Evolutionary conservation across 2,329 filamentous ascomycete genomes (phyloP).

Genomic region (Triangularia setosa): DNA sequence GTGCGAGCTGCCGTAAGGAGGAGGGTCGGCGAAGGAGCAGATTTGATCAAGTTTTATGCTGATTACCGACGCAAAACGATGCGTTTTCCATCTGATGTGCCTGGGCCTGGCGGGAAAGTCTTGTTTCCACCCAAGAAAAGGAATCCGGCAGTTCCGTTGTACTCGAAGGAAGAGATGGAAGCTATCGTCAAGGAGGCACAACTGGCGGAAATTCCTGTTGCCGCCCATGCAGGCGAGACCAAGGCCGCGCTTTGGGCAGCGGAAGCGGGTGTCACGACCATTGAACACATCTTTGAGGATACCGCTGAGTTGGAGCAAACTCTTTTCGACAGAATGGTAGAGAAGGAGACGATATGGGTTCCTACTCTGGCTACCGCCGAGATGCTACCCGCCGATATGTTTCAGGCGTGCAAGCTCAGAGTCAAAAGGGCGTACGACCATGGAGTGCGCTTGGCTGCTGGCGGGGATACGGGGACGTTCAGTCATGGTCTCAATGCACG

Average conservation of each 20-base stretch:
- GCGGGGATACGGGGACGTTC: slow-evolving; percentile 52
- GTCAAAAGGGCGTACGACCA: slow-evolving; percentile 42
- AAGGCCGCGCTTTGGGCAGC: slow-evolving; percentile 44
- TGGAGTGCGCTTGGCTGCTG: slow-evolving; percentile 48
- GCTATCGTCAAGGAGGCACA: slow-evolving; percentile 46
- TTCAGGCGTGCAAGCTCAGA: slow-evolving; percentile 34
- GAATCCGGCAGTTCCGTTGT: slow-evolving; percentile 43
- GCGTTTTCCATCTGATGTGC: slow-evolving; percentile 37
- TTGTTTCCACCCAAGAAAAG: slow-evolving; percentile 35
- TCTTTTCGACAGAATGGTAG: slow-evolving; percentile 41
- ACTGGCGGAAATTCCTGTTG: slow-evolving; percentile 39
- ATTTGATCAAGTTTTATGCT: slow-evolving; percentile 50
- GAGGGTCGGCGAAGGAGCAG: slow-evolving; percentile 45
- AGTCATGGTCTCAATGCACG: slow-evolving; percentile 49
- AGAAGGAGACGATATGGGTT: slow-evolving; percentile 46
- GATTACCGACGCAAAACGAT: slow-evolving; percentile 45
- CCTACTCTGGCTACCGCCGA: slow-evolving; percentile 49
- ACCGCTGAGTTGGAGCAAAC: slow-evolving; percentile 35
- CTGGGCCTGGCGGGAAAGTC: slow-evolving; percentile 22
- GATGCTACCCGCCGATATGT: slow-evolving; percentile 26
- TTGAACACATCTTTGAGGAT: slow-evolving; percentile 41
- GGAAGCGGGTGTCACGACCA: slow-evolving; percentile 42
- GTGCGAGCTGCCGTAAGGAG: slow-evolving; percentile 44
- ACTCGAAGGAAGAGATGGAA: slow-evolving; percentile 47
- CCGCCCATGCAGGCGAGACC: slow-evolving; percentile 40